Evolutionary conservation across 257 asterid genomes (phyloP), one percentile per base, ranked within the genome.

Genomic region (Solanum chiquidenum): DNA sequence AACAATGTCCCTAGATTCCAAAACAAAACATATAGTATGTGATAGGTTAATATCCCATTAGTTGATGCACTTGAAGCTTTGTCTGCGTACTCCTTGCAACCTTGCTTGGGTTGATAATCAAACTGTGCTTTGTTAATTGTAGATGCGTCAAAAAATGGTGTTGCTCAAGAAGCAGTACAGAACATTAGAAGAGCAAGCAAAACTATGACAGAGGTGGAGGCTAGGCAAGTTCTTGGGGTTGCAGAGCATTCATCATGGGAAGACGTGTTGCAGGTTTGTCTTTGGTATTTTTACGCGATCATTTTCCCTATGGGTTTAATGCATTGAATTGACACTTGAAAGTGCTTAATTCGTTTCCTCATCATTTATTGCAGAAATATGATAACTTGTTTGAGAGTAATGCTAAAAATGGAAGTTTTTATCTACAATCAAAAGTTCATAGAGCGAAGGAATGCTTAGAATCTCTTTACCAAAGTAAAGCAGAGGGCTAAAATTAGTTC

Each of bases 71-170:
- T 82, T 82, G 85, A 46, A 82, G 27, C 85, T 80, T 80, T 25
- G 11, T 12, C 34, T 49, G n/a, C 5, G 14, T 49, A 82, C 37
- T 35, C 29, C 21, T 40, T 66, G 87, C 37, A 62, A 16, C 40
- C 18, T 85, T 66, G 87, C 31, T 55, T 85, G 66, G 60, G 34
- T 68, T 64, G 55, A 40, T 33, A 25, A 76, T 25, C 35, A 3
- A 35, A 12, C 5, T 73, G 18, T 40, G 9, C 20, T 49, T 79
- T 6, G 40, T 10, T 46, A 66, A 82, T 76, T 82, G 89, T 90
- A 95, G 98, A 95, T 83, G 98, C 98, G 35, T 89, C 98, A 34
- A 95, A 94, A 92, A 92, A 88, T 31, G 97, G 97, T 20, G 98
- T 92, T 83, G 96, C 98, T 82, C 95, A 95, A 87, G 97, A 95